phyloP scores from a whole-genome alignment of 169 alveolate species.

The Cryptosporidium viatorum region DNA sequence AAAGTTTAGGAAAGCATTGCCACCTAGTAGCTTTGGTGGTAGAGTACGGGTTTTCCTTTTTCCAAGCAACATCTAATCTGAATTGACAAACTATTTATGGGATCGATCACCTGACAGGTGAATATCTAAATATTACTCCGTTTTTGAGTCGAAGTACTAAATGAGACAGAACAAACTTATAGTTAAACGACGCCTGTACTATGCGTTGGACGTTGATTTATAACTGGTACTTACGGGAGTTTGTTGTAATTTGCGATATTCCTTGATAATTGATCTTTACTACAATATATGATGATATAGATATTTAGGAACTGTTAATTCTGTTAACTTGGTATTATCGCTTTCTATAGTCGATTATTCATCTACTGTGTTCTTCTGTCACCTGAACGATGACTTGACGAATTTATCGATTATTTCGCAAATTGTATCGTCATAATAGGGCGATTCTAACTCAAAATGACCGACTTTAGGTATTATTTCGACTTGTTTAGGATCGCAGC shows the following conservation, averaged over 20 bases:
- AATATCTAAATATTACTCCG: not conserved
- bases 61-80: slow-evolving; percentile 91
- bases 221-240: not conserved
- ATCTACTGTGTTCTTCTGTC: not conserved
- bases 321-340: not conserved
- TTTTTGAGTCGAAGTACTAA: not conserved
- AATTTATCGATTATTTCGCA: slow-evolving; percentile 14
- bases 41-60: slow-evolving; percentile 95
- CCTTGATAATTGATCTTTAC: not conserved
- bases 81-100: slow-evolving; percentile 10
- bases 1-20: slow-evolving; percentile 93
- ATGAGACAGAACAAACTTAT: not conserved
- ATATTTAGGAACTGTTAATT: not conserved
- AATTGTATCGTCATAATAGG: slow-evolving; percentile 31
- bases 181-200: too few relatives aligned
- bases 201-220: not conserved
- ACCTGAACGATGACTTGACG: not conserved
- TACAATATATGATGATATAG: not conserved
- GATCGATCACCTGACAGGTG: not conserved
- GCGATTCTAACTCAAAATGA: slow-evolving; percentile 79
- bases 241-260: not conserved
- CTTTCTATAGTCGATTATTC: not conserved
- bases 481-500: slow-evolving; percentile 76
- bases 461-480: slow-evolving; percentile 76
- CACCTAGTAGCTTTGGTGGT: slow-evolving; percentile 96